These are phyloP conservation scores for Brassica napus DNA, from an alignment of 345 rosid genomes.

Conservation along the genomic window Da-Ae NC_063445.1:7737001-7737500, in stretches of 20 bases:
- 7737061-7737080: slow-evolving; percentile 94
- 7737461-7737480: slow-evolving; percentile 89
- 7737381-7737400: too few species aligned
- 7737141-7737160: slow-evolving; percentile 94
- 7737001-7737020: slow-evolving; percentile 86
- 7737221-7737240: too few species aligned
- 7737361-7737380: too few species aligned
- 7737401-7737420: too few species aligned
- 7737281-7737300: too few species aligned
- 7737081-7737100: slow-evolving; percentile 73
- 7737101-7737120: slow-evolving; percentile 80
- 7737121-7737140: slow-evolving; percentile 99
- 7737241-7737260: too few species aligned
- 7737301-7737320: too few species aligned
- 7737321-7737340: too few species aligned
- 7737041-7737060: slow-evolving; percentile 92
- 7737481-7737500: slow-evolving; percentile 97
- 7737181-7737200: slow-evolving; percentile 72
- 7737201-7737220: too few species aligned
- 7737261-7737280: too few species aligned
- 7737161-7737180: slow-evolving; percentile 99
- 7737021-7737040: slow-evolving; percentile 93
- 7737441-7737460: slow-evolving; percentile 96
- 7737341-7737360: too few species aligned
- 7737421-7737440: too few species aligned